Evolutionary conservation across 2,329 filamentous ascomycete genomes (phyloP).

Genomic region (Cladobotryum mycophilum): DNA sequence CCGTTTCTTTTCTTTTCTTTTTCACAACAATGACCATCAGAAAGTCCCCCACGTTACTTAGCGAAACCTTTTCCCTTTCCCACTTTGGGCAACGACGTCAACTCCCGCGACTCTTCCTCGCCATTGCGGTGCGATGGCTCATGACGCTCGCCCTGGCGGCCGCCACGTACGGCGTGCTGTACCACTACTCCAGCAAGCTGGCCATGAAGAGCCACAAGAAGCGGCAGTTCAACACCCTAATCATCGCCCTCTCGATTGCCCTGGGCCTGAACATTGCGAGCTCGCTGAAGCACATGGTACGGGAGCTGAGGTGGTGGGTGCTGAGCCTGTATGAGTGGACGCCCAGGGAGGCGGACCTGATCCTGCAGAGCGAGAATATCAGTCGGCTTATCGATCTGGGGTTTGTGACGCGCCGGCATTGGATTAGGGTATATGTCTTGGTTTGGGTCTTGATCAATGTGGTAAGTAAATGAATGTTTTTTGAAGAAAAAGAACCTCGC

Average conservation of each 20-base stretch:
- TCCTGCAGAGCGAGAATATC: constrained; percentile 20
- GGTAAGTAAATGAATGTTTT: constrained; percentile 9
- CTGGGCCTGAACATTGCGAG: constrained; percentile 37
- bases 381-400: constrained; percentile 17
- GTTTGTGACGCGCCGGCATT: constrained; percentile 12
- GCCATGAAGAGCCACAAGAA: constrained; percentile 30
- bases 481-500: too few relatives aligned
- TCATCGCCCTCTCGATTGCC: constrained; percentile 37
- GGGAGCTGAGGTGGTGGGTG: constrained; percentile 41
- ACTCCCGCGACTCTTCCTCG: constrained; percentile 14
- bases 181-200: constrained; percentile 20
- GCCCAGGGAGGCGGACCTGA: constrained; percentile 27
- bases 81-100: constrained; percentile 16
- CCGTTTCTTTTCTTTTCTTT: constrained; percentile 8
- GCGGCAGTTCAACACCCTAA: constrained; percentile 37
- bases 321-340: constrained; percentile 31
- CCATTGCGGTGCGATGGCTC: constrained; percentile 20
- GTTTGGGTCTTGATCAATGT: constrained; percentile 19
- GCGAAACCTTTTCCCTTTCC: constrained; percentile 17
- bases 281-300: constrained; percentile 37
- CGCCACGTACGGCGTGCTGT: constrained; percentile 24
- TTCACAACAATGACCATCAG: constrained; percentile 4
- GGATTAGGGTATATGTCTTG: constrained; percentile 17
- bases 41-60: constrained; percentile 1
- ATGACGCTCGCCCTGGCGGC: constrained; percentile 23